phyloP scores from a whole-genome alignment of 495 filamentous ascomycete genomes.

The Penicillium soppii region DNA sequence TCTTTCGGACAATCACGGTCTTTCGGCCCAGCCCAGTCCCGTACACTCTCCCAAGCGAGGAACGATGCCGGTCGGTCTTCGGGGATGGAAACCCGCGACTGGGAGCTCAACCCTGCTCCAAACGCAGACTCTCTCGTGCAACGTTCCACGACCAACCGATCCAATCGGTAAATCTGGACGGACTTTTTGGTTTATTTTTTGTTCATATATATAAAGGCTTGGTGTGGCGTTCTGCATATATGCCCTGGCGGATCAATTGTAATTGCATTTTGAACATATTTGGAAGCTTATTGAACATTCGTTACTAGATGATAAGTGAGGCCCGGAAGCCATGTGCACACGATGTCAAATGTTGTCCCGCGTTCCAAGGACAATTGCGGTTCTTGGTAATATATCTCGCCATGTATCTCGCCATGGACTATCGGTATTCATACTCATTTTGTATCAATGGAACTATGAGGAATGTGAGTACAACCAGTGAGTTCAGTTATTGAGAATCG shows the following conservation, averaged over 20 bases:
- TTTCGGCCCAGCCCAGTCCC: slow-evolving; percentile 25
- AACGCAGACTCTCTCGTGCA: slow-evolving; percentile 25
- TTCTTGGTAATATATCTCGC: neutral
- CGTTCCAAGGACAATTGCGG: no score
- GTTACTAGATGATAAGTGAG: no score
- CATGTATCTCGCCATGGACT: no score
- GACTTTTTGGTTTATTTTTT: neutral
- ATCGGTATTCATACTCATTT: no score
- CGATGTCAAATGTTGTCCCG: neutral
- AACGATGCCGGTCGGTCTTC: slow-evolving; percentile 27
- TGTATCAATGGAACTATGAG: no score
- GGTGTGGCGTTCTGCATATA: slow-evolving; percentile 4
- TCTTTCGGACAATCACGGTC: slow-evolving; percentile 28
- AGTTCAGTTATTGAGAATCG: no score
- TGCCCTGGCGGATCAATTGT: neutral
- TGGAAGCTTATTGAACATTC: neutral
- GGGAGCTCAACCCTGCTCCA: slow-evolving; percentile 7
- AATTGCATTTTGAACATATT: neutral
- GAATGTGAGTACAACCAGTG: no score
- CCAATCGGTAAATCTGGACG: slow-evolving; percentile 12
- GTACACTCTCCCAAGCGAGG: slow-evolving; percentile 21
- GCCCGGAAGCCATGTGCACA: no score
- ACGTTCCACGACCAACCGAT: slow-evolving; percentile 33
- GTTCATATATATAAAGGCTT: neutral
- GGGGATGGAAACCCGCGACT: slow-evolving; percentile 29